A percentile compares a stretch with the other conserved stretches of the same genome.
Conservation (phyloP, 1,139 yeast species). For the Protomyces inouyei region DNA sequence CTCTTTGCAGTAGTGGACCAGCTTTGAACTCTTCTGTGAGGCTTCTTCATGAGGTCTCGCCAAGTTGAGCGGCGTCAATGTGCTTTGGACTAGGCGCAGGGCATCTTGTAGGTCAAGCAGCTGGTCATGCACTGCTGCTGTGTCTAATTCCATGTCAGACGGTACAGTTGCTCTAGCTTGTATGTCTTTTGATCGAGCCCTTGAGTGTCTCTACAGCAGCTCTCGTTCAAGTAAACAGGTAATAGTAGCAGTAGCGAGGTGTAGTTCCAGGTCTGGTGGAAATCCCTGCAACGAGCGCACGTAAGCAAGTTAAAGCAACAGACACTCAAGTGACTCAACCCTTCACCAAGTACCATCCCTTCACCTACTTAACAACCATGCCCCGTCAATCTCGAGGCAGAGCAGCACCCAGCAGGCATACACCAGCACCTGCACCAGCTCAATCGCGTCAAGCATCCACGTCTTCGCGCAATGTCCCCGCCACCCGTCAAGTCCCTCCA, state of each 20-base stretch:
- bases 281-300: background rate
- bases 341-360: background rate
- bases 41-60: background rate
- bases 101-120: slow-evolving; percentile 9
- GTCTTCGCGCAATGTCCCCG: slow-evolving; percentile 46
- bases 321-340: background rate
- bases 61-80: slow-evolving; percentile 5
- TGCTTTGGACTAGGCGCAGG: slow-evolving; percentile 1
- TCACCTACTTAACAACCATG: slow-evolving; percentile 40
- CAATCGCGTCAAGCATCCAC: slow-evolving; percentile 76
- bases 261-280: background rate
- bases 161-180: background rate
- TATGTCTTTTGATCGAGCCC: background rate
- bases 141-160: background rate
- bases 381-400: slow-evolving; percentile 49
- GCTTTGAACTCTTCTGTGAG: background rate
- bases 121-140: slow-evolving; percentile 15
- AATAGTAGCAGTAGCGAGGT: too few relatives aligned
- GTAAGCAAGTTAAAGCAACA: background rate
- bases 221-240: too few relatives aligned
- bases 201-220: background rate
- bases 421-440: slow-evolving; percentile 53
- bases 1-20: background rate
- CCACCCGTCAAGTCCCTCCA: slow-evolving; percentile 39
- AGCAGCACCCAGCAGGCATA: slow-evolving; percentile 40